Conservation (phyloP, 202 grass and related monocot species). For the Tripidium arundinaceum region DNA sequence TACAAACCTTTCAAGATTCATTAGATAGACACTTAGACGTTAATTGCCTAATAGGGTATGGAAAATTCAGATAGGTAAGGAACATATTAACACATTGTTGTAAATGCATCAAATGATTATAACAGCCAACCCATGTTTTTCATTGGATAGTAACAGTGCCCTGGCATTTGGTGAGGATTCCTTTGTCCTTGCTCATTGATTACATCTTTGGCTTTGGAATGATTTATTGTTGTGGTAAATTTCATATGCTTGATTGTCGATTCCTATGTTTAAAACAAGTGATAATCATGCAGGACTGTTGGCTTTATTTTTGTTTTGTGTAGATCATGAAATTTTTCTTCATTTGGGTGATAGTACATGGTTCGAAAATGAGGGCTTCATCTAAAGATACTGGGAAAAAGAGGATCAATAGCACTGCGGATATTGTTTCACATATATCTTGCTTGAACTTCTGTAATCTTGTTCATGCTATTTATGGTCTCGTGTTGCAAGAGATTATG, state of each 20-base stretch:
- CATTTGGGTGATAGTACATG: neutral
- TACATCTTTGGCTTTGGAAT: neutral
- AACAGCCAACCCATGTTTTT: neutral
- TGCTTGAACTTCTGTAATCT: neutral
- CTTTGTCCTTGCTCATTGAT: neutral
- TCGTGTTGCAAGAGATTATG: neutral
- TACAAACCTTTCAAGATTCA: too few relatives aligned
- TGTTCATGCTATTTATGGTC: neutral
- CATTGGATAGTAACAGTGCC: neutral
- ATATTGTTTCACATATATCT: neutral
- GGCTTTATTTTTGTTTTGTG: neutral
- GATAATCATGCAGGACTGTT: neutral
- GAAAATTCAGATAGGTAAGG: too few relatives aligned
- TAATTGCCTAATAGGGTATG: too few relatives aligned
- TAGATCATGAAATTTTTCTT: neutral
- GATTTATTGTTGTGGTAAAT: neutral
- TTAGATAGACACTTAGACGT: too few relatives aligned
- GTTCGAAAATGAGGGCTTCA: neutral
- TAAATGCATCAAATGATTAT: neutral
- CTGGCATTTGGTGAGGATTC: neutral
- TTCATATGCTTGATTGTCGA: neutral
- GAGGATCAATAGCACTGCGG: neutral
- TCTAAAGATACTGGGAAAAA: conserved; percentile 6
- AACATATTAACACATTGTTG: neutral
- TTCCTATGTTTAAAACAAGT: neutral